Evolutionary conservation across 805 yeast species (phyloP).

Genomic region (Candida cerambycidarum): DNA sequence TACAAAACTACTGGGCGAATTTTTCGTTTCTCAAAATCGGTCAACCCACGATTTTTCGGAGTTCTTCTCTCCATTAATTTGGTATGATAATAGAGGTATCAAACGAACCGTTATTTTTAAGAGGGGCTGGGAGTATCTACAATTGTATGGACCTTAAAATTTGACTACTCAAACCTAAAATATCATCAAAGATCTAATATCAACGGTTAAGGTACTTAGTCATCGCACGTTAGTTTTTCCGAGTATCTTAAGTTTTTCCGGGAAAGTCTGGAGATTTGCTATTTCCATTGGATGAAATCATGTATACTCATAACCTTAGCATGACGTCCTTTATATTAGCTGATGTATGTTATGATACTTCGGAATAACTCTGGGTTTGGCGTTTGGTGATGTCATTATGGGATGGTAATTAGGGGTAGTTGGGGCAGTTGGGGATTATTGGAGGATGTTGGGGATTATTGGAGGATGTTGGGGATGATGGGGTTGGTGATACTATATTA

Average conservation of each 20-base stretch:
- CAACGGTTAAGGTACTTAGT: no score
- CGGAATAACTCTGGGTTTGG: conserved; percentile 2
- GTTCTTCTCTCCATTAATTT: not conserved
- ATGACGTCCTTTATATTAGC: not conserved
- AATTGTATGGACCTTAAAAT: no score
- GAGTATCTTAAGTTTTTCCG: conserved; percentile 1
- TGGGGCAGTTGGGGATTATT: no score
- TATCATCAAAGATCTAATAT: no score
- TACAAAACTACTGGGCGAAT: conserved; percentile 2
- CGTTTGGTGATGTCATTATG: conserved; percentile 1
- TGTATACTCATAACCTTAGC: not conserved
- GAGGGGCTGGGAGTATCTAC: no score
- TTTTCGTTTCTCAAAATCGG: not conserved
- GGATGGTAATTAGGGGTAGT: not conserved
- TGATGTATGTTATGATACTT: not conserved
- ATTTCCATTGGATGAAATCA: not conserved
- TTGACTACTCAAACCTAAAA: no score
- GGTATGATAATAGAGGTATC: no score
- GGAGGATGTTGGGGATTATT: no score
- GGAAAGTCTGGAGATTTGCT: conserved; percentile 2
- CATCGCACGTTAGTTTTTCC: not conserved
- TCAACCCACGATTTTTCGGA: not conserved
- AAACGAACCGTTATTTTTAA: not conserved
- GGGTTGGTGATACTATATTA: no score
- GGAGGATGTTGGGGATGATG: not conserved